These are phyloP conservation scores for Metschnikowia shivogae DNA, from an alignment of 805 yeast genomes.

Conservation along the genomic window DNA sequence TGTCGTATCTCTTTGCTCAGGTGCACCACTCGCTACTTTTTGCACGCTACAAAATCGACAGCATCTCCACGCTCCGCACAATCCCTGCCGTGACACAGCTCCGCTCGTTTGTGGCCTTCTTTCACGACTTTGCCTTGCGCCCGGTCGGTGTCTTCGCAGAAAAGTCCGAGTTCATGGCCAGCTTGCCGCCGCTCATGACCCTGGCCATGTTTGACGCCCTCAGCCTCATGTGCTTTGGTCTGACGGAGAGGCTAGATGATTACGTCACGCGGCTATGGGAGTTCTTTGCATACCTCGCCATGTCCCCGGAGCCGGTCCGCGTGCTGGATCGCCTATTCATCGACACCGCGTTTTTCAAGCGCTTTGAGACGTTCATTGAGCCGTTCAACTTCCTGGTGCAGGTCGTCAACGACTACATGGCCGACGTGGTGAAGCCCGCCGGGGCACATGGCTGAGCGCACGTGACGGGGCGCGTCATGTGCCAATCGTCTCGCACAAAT, in stretches of 20 bases:
- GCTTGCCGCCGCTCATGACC: conserved; percentile 6
- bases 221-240: conserved; percentile 12
- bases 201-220: conserved; percentile 9
- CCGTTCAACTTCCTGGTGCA: conserved; percentile 9
- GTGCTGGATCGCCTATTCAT: conserved; percentile 7
- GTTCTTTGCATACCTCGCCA: conserved; percentile 8
- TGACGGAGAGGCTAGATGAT: conserved; percentile 3
- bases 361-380: conserved; percentile 9
- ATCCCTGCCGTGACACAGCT: conserved; percentile 9
- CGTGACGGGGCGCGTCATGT: not conserved
- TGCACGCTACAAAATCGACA: conserved; percentile 5
- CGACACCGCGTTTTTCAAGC: conserved; percentile 13
- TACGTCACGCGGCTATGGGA: conserved; percentile 14
- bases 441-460: conserved; percentile 1
- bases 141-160: conserved; percentile 5
- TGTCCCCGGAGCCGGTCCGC: conserved; percentile 6
- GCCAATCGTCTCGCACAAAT: conserved; percentile 4
- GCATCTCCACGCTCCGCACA: conserved; percentile 4
- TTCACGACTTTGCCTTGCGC: conserved; percentile 10
- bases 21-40: conserved; percentile 7
- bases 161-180: conserved; percentile 8
- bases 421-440: conserved; percentile 10
- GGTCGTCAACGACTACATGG: conserved; percentile 12
- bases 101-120: conserved; percentile 7
- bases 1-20: conserved; percentile 9